A percentile compares a stretch with the other conserved stretches of the same genome.
These are phyloP conservation scores for Carpinus fangiana DNA, from an alignment of 306 rosid species.

Conservation along the genomic window DNA sequence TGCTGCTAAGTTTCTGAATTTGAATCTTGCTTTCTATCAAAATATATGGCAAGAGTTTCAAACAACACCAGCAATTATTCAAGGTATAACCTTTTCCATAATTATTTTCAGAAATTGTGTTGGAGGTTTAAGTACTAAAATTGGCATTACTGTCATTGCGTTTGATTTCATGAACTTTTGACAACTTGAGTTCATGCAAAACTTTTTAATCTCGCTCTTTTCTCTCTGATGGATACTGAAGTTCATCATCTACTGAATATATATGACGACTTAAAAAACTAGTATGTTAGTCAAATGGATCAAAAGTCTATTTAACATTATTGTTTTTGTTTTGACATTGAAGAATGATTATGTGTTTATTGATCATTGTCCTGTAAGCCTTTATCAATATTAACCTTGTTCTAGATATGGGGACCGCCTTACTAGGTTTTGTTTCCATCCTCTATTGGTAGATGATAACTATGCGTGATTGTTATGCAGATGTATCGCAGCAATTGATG, in stretches of 20 bases:
- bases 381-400: background rate
- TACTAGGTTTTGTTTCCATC: background rate
- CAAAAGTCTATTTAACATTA: background rate
- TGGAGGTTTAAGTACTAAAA: conserved; percentile 12
- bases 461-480: conserved; percentile 50
- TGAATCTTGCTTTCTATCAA: conserved; percentile 67
- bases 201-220: background rate
- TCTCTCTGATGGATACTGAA: background rate
- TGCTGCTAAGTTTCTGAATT: conserved; percentile 76
- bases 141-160: background rate
- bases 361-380: background rate
- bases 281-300: background rate
- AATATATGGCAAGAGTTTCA: conserved; percentile 88
- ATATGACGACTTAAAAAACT: background rate
- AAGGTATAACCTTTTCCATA: conserved; percentile 49
- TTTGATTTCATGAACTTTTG: background rate
- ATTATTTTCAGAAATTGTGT: conserved; percentile 11
- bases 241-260: background rate
- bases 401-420: background rate
- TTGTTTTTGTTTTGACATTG: background rate
- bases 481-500: conserved; percentile 86
- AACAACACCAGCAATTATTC: conserved; percentile 86
- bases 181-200: background rate
- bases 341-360: background rate
- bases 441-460: background rate